Evolutionary conservation across 768 basidiomycete genomes (phyloP), one percentile per base, ranked within the genome.

Genomic region (Mycena crocata): DNA sequence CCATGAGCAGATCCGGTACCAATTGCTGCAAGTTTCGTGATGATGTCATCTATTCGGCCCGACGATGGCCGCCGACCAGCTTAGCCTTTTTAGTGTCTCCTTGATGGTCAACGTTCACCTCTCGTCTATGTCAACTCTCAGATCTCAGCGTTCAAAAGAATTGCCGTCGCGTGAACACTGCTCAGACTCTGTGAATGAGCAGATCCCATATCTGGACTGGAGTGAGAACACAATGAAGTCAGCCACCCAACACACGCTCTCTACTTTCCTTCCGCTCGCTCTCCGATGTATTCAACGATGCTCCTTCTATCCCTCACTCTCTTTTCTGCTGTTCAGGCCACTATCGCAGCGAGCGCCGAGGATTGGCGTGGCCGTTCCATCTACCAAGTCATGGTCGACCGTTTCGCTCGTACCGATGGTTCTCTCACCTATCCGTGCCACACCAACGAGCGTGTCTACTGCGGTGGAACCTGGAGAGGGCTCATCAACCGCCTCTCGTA

Each of bases 401-500:
- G 89, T 42, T 90, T 85, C 72, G 86, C 87, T 6, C 81, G 87
- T 19, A 21, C 60, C 17, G 84, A 86, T 8, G 72, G 77, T 1
- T 81, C 78, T 30, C 76, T 82, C 2, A 76, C 79, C 69, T 80
- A 77, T 58, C 68, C 79, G 64, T 88, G 88, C 73, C 77, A 86
- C 66, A 79, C 83, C 2, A 76, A 70, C 14, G 71, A 77, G 26
- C 86, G 84, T 66, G 84, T 84, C 1, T 87, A 85, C 76, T 90
- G 89, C 63, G 89, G 89, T 32, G 89, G 89, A 6, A 87, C 85
- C 14, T 89, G 87, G 86, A 77, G 76, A 46, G 79, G 82, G 19
- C 80, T 90, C 66, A 80, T 78, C 66, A 77, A 82, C 64, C 85
- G 87, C 69, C 80, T 91, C 24, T 88, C 89, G 72, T 91, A 91